Evolutionary conservation across 257 asterid genomes (phyloP).

Genomic region (Ophiorrhiza pumila): DNA sequence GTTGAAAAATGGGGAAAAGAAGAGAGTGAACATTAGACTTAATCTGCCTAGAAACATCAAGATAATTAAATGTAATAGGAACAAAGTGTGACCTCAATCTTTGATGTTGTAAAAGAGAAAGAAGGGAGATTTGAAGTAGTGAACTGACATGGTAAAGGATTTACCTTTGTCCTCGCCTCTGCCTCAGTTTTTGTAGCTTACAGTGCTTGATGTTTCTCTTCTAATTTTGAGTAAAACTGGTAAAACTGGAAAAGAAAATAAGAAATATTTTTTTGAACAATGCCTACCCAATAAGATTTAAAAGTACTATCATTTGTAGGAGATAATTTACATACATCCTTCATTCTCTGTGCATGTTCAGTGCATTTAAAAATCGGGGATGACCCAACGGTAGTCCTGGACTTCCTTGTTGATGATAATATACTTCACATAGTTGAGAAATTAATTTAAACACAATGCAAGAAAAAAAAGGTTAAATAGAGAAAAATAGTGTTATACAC

Average conservation of each 20-base stretch:
- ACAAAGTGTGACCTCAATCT: not conserved
- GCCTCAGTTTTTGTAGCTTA: constrained; percentile 63
- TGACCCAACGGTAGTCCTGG: constrained; percentile 48
- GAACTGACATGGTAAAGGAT: not conserved
- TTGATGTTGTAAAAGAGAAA: not conserved
- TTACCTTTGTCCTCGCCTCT: constrained; percentile 77
- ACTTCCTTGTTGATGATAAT: constrained; percentile 43
- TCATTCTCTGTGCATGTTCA: constrained; percentile 79
- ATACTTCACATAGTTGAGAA: constrained; percentile 42
- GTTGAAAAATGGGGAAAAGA: constrained; percentile 15
- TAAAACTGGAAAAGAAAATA: constrained; percentile 5
- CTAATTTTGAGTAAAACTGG: constrained; percentile 68
- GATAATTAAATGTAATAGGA: not conserved
- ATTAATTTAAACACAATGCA: constrained; percentile 16
- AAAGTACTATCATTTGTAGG: not conserved
- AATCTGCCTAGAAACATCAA: constrained; percentile 1
- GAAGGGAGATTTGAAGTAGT: not conserved
- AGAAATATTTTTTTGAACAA: not conserved
- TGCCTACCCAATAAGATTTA: not conserved
- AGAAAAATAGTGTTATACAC: constrained; percentile 14
- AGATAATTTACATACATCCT: constrained; percentile 45
- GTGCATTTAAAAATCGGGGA: constrained; percentile 73
- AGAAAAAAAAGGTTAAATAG: constrained; percentile 15
- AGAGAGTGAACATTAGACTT: not conserved
- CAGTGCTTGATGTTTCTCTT: constrained; percentile 83